phyloP scores from a whole-genome alignment of 768 basidiomycete species.

The Cystobasidiopsis lactophilus region DNA sequence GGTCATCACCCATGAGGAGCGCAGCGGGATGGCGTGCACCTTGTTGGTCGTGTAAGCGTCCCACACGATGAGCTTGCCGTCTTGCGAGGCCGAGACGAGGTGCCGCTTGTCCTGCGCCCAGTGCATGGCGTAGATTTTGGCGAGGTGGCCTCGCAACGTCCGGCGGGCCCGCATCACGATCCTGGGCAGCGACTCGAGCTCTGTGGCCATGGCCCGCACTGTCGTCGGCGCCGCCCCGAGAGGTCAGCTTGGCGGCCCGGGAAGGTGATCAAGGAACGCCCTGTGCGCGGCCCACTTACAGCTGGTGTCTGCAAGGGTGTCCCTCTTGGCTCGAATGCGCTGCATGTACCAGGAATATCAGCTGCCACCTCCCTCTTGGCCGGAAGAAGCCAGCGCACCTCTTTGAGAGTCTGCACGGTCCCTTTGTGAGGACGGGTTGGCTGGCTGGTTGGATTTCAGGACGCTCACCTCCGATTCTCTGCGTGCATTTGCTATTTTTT shows the following conservation, averaged over 20 bases:
- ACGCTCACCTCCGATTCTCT: no score
- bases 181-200: conserved; percentile 83
- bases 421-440: no score
- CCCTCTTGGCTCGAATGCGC: conserved; percentile 89
- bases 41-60: conserved; percentile 99
- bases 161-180: conserved; percentile 92
- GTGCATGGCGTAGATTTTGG: conserved; percentile 99
- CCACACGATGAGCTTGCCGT: conserved; percentile 98
- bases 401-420: neutral
- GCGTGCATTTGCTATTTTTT: no score
- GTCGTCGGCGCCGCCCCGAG: conserved; percentile 6
- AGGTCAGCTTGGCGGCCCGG: neutral
- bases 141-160: conserved; percentile 85
- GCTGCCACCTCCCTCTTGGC: conserved; percentile 93
- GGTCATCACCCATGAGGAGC: conserved; percentile 99
- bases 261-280: neutral
- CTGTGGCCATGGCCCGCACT: conserved; percentile 98
- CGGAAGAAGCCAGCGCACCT: conserved; percentile 38
- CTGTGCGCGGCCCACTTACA: conserved; percentile 41
- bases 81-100: conserved; percentile 97
- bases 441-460: no score
- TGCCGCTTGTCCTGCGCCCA: conserved; percentile 95
- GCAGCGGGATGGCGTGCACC: conserved; percentile 93
- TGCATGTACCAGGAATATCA: conserved; percentile 90
- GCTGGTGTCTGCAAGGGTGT: conserved; percentile 93